These are phyloP conservation scores for Globisporangium echinulatum DNA, from an alignment of 352 stramenopile genomes.

Conservation along the genomic window DNA sequence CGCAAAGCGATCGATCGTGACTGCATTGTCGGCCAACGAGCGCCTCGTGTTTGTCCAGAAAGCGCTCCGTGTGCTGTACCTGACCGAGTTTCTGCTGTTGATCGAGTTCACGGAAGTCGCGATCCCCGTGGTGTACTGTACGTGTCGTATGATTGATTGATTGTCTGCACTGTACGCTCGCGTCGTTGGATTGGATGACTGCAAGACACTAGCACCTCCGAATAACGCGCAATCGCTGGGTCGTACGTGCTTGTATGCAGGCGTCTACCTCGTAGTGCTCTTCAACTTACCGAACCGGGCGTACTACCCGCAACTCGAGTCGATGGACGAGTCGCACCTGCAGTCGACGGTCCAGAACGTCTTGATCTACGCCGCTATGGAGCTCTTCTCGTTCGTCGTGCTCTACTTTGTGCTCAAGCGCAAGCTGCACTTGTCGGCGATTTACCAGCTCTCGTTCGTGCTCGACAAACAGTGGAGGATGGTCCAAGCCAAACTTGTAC, in stretches of 20 bases:
- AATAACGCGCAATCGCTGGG: too few relatives aligned
- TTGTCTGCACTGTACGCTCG: too few relatives aligned
- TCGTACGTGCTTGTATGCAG: constrained; percentile 1
- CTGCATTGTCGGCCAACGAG: constrained; percentile 4
- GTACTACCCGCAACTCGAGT: constrained; percentile 23
- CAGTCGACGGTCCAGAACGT: constrained; percentile 16
- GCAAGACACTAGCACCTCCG: too few relatives aligned
- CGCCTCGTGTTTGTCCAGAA: constrained; percentile 15
- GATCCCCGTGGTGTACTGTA: constrained; percentile 34
- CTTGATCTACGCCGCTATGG: constrained; percentile 27
- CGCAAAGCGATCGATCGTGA: not conserved
- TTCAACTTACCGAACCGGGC: constrained; percentile 24
- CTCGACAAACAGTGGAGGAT: constrained; percentile 24
- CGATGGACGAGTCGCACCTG: constrained; percentile 15
- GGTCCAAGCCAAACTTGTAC: constrained; percentile 28
- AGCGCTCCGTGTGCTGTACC: constrained; percentile 23
- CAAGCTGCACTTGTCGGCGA: constrained; percentile 17
- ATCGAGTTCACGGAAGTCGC: constrained; percentile 36
- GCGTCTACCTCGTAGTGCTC: constrained; percentile 17
- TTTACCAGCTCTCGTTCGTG: constrained; percentile 32
- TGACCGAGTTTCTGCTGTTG: constrained; percentile 38
- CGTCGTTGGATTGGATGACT: too few relatives aligned
- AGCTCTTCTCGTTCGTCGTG: constrained; percentile 29
- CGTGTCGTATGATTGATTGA: constrained; percentile 2
- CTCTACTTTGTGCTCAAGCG: constrained; percentile 16